These are phyloP conservation scores for Aspergillus brunneoviolaceus DNA, from an alignment of 2,329 filamentous ascomycete genomes.

Conservation along the genomic window DNA sequence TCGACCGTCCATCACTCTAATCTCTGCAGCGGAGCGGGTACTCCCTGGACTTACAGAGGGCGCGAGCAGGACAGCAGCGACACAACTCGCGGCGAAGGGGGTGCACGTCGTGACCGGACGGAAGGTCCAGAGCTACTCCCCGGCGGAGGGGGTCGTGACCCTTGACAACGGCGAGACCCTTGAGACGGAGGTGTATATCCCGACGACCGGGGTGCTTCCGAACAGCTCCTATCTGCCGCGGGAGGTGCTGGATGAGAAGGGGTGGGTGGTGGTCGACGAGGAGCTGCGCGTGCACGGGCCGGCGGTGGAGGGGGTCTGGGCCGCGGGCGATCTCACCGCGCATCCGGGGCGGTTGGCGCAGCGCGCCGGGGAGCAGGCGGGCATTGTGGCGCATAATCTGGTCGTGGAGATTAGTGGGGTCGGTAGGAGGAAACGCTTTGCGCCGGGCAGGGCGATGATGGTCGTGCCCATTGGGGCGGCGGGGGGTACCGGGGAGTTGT, in stretches of 20 bases:
- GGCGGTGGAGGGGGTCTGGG: slow-evolving; percentile 20
- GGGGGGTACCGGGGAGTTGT: slow-evolving; percentile 30
- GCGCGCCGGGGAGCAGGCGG: slow-evolving; percentile 29
- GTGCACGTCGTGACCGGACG: slow-evolving; percentile 45
- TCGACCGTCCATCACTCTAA: slow-evolving; percentile 35
- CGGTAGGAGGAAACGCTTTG: slow-evolving; percentile 21
- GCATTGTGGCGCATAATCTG: slow-evolving; percentile 28
- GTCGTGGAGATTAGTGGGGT: slow-evolving; percentile 26
- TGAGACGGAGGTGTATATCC: slow-evolving; percentile 54
- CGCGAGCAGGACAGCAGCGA: slow-evolving; percentile 44
- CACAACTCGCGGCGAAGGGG: slow-evolving; percentile 48
- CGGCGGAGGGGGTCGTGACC: slow-evolving; percentile 22
- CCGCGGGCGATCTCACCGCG: slow-evolving; percentile 33
- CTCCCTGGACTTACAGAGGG: slow-evolving; percentile 30
- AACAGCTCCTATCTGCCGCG: slow-evolving; percentile 55
- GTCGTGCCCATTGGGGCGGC: slow-evolving; percentile 29
- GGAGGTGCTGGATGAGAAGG: slow-evolving; percentile 46
- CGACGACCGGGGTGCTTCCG: slow-evolving; percentile 52
- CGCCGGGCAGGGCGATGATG: slow-evolving; percentile 28
- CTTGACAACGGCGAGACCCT: slow-evolving; percentile 50
- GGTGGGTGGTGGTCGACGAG: slow-evolving; percentile 51
- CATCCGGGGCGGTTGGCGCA: slow-evolving; percentile 27
- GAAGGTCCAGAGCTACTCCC: slow-evolving; percentile 28
- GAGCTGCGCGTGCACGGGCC: slow-evolving; percentile 22
- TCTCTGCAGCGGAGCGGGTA: slow-evolving; percentile 32